A percentile compares a stretch with the other conserved stretches of the same genome.
Conservation (phyloP, 2,329 filamentous ascomycete species). For the Tricladium varicosporioides region DNA sequence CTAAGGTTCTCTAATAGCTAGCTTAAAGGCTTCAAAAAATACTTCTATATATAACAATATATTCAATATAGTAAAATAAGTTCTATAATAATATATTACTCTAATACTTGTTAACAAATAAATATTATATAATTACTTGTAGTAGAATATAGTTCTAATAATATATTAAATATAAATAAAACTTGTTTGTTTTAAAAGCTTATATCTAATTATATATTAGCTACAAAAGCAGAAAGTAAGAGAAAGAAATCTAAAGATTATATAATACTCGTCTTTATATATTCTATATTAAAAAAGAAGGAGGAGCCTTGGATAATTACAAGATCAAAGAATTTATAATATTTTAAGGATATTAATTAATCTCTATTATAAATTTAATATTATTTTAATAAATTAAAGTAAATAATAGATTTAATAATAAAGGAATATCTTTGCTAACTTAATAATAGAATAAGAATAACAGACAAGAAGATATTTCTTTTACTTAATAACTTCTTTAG, state of each 20-base stretch:
- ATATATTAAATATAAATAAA: slow-evolving; percentile 2
- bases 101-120: too few species aligned
- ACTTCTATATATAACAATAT: too few species aligned
- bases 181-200: not conserved
- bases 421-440: slow-evolving; percentile 6
- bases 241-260: slow-evolving; percentile 8
- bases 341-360: slow-evolving; percentile 5
- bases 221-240: not conserved
- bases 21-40: too few species aligned
- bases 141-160: not conserved
- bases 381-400: slow-evolving; percentile 9
- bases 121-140: not conserved
- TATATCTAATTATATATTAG: not conserved
- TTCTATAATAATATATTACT: too few species aligned
- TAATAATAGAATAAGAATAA: slow-evolving; percentile 3
- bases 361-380: not conserved
- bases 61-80: too few species aligned
- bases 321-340: slow-evolving; percentile 5
- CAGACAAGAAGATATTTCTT: slow-evolving; percentile 1
- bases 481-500: slow-evolving; percentile 3
- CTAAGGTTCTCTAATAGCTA: too few species aligned
- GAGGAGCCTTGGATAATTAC: slow-evolving; percentile 3
- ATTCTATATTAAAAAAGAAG: not conserved
- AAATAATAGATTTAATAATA: slow-evolving; percentile 3
- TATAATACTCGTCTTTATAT: slow-evolving; percentile 3